Percentiles rank a stretch among this genome's conserved stretches.
phyloP scores from a whole-genome alignment of 129 eudicot species.

The Centella asiatica region DNA sequence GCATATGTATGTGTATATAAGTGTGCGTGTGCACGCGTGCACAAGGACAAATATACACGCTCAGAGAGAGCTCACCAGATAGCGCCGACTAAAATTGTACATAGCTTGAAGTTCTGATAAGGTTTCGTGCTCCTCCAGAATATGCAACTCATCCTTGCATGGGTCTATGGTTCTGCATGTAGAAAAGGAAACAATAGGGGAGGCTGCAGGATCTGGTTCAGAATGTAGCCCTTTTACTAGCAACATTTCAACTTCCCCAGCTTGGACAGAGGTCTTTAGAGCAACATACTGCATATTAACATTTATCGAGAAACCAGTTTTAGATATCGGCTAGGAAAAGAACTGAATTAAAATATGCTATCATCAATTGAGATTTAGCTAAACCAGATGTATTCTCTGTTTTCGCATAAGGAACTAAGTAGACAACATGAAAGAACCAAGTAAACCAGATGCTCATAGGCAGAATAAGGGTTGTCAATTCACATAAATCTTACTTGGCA shows the following conservation, averaged over 20 bases:
- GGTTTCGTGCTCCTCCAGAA: conserved; percentile 41
- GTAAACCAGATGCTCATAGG: neutral
- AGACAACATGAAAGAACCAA: neutral
- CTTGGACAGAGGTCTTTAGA: conserved; percentile 28
- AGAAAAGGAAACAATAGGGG: conserved; percentile 10
- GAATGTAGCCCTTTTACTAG: conserved; percentile 27
- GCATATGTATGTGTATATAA: neutral
- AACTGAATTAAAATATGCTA: neutral
- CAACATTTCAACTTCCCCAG: conserved; percentile 47
- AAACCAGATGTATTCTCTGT: neutral
- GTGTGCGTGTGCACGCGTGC: neutral
- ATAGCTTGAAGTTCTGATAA: conserved; percentile 39
- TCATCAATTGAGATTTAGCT: neutral
- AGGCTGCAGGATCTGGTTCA: conserved; percentile 11
- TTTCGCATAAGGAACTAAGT: neutral
- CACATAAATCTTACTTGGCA: conserved; percentile 34
- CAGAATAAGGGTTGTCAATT: neutral
- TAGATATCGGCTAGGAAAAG: conserved; percentile 2
- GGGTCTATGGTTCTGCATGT: conserved; percentile 20
- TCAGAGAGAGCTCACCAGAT: conserved; percentile 38
- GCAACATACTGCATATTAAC: conserved; percentile 62
- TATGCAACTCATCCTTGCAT: conserved; percentile 26
- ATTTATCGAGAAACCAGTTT: conserved; percentile 10
- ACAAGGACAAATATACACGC: neutral
- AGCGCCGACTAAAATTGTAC: conserved; percentile 20